Percentiles rank a stretch among this genome's conserved stretches.
These are phyloP conservation scores for Yamadazyma mexicana DNA, from an alignment of 1,139 yeast species.

Conservation along the genomic window DNA sequence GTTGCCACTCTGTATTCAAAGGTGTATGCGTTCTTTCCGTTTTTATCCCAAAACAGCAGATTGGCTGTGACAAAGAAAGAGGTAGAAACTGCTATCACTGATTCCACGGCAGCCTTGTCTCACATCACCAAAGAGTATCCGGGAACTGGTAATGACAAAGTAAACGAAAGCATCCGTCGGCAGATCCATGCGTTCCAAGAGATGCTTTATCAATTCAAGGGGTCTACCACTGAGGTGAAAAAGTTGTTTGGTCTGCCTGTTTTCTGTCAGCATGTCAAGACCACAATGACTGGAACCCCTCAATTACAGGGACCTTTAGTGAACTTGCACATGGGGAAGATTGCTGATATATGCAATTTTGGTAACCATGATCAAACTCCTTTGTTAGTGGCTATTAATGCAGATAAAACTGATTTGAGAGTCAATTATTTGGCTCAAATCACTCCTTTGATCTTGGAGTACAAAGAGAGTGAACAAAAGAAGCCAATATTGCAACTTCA, in stretches of 20 bases:
- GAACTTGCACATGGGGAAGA: slow-evolving; percentile 12
- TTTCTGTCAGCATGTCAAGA: background rate
- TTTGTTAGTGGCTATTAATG: slow-evolving; percentile 21
- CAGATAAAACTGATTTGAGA: slow-evolving; percentile 12
- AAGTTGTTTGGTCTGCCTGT: background rate
- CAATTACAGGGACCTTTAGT: slow-evolving; percentile 15
- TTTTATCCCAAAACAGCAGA: slow-evolving; percentile 15
- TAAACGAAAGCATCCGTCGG: background rate
- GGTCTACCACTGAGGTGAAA: slow-evolving; percentile 5
- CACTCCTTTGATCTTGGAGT: slow-evolving; percentile 29
- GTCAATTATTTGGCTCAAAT: slow-evolving; percentile 31
- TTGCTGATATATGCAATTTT: slow-evolving; percentile 21
- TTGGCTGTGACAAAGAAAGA: slow-evolving; percentile 21
- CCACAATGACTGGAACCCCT: background rate
- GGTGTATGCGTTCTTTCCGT: slow-evolving; percentile 37
- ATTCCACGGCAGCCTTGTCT: slow-evolving; percentile 21
- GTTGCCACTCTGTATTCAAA: slow-evolving; percentile 25
- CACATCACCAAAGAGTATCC: slow-evolving; percentile 20
- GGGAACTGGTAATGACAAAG: background rate
- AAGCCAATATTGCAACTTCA: background rate
- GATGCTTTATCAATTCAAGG: background rate
- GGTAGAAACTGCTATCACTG: slow-evolving; percentile 27
- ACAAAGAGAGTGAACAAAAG: background rate
- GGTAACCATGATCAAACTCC: slow-evolving; percentile 17
- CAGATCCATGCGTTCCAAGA: slow-evolving; percentile 7